These are phyloP conservation scores for Hemisphaericaspora lyxosophila DNA, from an alignment of 1,139 yeast genomes.

Conservation along the genomic window DNA sequence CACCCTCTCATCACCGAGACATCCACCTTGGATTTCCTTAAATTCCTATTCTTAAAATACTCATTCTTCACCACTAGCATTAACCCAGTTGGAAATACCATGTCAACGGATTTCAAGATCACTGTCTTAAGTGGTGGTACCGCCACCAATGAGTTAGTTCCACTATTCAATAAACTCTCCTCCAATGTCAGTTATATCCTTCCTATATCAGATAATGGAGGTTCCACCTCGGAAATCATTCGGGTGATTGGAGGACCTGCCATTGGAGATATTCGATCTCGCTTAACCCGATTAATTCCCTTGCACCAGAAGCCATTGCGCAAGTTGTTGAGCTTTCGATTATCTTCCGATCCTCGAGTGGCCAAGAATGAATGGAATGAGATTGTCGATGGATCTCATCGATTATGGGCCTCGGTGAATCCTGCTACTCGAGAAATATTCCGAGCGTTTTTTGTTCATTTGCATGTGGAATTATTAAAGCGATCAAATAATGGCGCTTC, in stretches of 20 bases:
- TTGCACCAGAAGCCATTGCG: conserved; percentile 43
- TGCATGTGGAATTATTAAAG: conserved; percentile 74
- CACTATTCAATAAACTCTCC: conserved; percentile 44
- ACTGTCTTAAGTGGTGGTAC: conserved; percentile 74
- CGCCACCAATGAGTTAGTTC: conserved; percentile 65
- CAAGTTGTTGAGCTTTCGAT: conserved; percentile 57
- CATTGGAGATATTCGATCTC: conserved; percentile 84
- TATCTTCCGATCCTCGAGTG: conserved; percentile 48
- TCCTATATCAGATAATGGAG: conserved; percentile 93
- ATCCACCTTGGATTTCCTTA: no score
- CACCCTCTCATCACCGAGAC: no score
- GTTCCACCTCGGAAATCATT: conserved; percentile 89
- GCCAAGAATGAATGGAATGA: conserved; percentile 76
- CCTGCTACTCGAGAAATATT: conserved; percentile 70
- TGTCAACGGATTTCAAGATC: conserved; percentile 16
- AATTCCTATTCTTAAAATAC: no score
- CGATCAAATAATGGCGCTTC: conserved; percentile 55
- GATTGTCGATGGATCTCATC: conserved; percentile 78
- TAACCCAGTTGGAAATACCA: no score
- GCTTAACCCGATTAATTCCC: conserved; percentile 73
- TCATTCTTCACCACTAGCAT: no score
- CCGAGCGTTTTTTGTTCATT: conserved; percentile 74
- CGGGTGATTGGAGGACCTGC: conserved; percentile 94
- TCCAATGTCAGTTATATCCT: conserved; percentile 59
- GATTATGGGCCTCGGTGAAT: conserved; percentile 61